Base-by-base conservation (phyloP, 306 rosid genomes). In the Rosa rugosa region DNA sequence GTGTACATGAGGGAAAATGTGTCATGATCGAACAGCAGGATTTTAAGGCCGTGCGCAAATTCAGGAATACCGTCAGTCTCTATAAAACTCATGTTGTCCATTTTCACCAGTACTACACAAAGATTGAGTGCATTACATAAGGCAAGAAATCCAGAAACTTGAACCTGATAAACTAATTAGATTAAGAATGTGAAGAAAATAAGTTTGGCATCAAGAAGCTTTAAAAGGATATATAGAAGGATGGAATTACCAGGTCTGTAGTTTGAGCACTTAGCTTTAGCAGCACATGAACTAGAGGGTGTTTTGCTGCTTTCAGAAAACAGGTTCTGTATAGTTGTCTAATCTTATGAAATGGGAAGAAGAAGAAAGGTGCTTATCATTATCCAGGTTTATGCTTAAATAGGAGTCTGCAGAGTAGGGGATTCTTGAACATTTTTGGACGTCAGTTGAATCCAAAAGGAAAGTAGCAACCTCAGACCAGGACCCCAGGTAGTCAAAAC, bases 21-120 rank as follows among this genome's bases (percentile, higher is more conserved):
- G 14, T 85, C 84, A 72, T 81, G 73, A 81, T 89, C 90, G 10
- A 89, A 44, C 57, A 91, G 70, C 73, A 89, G 71, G 75, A 91
- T 63, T 38, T 71, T 11, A 11, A 82, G 73, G 49, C 89, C 89
- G 49, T 63, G 72, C 5, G 89, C 90, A 81, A 83, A 84, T 63
- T 31, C 71, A 20, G 93, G 90, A 6, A 82, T 66, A 18, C 38
- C 25, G 40, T 62, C 38, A 18, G 49, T 68, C 16, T 34, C 51
- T 44, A 38, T 31, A 34, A 4, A 5, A 57, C 45, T 69, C 60
- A 62, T 49, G 45, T 12, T 1, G 49, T 50, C 80, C 84, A 73
- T 81, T 50, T 70, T 27, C 76, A 36, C 42, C 66, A 56, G 13
- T 22, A 38, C 34, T 3, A 57, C 36, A 46, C 46, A 8, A 56